A percentile compares a stretch with the other conserved stretches of the same genome.
Evolutionary conservation across 2,329 filamentous ascomycete genomes (phyloP).

Genomic region (Alternaria novae-zelandiae): DNA sequence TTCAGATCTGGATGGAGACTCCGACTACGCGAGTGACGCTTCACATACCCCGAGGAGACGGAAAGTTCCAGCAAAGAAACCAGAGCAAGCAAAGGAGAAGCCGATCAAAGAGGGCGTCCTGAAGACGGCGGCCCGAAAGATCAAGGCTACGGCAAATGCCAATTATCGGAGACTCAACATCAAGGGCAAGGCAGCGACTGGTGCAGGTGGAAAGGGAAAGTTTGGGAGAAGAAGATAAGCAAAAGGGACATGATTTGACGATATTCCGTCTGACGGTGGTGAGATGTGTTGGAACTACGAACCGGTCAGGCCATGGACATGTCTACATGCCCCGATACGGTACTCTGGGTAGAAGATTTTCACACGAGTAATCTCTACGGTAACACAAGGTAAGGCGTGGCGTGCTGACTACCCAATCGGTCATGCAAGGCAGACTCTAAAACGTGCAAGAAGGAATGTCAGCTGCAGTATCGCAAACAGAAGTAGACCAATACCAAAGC

Average conservation of each 20-base stretch:
- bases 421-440: slow-evolving; percentile 3
- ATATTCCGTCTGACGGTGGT: neutral
- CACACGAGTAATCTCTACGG: slow-evolving; percentile 1
- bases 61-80: slow-evolving; percentile 28
- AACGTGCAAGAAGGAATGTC: neutral
- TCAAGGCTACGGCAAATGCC: slow-evolving; percentile 55
- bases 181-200: slow-evolving; percentile 54
- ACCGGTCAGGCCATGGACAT: neutral
- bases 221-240: slow-evolving; percentile 43
- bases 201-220: slow-evolving; percentile 49
- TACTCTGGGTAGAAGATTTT: slow-evolving; percentile 1
- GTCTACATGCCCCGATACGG: neutral
- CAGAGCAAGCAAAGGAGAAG: slow-evolving; percentile 14
- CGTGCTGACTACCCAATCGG: slow-evolving; percentile 8
- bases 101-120: slow-evolving; percentile 33
- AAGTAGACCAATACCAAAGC: neutral
- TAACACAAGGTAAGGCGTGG: slow-evolving; percentile 6
- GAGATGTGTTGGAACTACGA: neutral
- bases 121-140: slow-evolving; percentile 52
- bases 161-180: slow-evolving; percentile 59
- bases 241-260: neutral
- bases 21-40: slow-evolving; percentile 52
- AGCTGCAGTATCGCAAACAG: slow-evolving; percentile 4
- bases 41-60: slow-evolving; percentile 44
- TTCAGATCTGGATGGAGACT: slow-evolving; percentile 43